Evolutionary conservation across 164 flowering plant genomes (phyloP).

Genomic region (Buxus sempervirens): DNA sequence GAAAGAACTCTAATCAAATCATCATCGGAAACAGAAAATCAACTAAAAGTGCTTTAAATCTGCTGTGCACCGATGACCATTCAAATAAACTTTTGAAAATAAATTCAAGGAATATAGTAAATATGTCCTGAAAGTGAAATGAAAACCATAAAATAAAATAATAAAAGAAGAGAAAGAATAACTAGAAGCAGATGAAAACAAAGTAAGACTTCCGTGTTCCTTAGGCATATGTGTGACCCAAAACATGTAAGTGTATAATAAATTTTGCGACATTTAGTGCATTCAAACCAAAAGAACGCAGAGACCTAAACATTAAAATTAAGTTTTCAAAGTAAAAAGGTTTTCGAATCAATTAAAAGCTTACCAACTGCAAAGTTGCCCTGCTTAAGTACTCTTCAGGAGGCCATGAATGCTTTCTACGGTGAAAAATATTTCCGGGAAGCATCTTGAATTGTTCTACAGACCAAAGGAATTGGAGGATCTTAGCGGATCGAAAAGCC

Average conservation of each 20-base stretch:
- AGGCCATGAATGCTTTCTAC: slow-evolving; percentile 83
- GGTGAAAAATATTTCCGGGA: slow-evolving; percentile 57
- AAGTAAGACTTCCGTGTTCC: not conserved
- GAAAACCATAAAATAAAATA: not conserved
- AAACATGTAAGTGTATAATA: not conserved
- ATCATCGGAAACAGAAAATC: no score
- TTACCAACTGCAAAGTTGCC: slow-evolving; percentile 67
- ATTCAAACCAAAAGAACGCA: not conserved
- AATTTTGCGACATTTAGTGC: not conserved
- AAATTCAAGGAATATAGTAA: no score
- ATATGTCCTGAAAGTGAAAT: not conserved
- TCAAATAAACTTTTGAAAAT: no score
- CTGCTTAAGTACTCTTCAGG: slow-evolving; percentile 71
- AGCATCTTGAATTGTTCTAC: slow-evolving; percentile 40
- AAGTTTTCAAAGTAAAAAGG: not conserved
- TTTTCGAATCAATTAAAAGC: not conserved
- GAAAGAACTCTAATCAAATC: no score
- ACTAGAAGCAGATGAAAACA: not conserved
- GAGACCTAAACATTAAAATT: not conserved
- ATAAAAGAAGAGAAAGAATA: not conserved
- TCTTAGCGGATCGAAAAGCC: not conserved
- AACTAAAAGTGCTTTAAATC: no score
- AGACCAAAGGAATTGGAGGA: not conserved
- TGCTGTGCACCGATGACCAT: no score
- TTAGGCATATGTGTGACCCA: not conserved